These are phyloP conservation scores for Thelonectria rubi DNA, from an alignment of 2,329 filamentous ascomycete species.

Conservation along the genomic window DNA sequence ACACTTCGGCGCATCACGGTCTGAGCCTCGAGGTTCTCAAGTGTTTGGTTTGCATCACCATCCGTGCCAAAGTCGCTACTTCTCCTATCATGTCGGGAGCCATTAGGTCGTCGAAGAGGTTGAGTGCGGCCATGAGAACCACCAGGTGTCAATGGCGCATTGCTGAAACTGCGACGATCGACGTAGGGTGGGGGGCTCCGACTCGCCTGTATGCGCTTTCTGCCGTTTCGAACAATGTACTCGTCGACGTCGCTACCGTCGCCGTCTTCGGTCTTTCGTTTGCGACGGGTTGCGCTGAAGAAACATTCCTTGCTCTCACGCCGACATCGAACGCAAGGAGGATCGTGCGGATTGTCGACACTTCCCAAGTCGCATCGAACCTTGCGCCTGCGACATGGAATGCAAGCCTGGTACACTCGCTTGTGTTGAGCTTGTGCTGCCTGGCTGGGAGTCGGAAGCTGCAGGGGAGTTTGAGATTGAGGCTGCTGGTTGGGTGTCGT, in stretches of 20 bases:
- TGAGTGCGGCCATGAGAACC: constrained; percentile 72
- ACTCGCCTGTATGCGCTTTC: constrained; percentile 69
- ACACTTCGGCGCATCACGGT: constrained; percentile 75
- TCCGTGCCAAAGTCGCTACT: constrained; percentile 51
- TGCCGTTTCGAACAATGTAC: constrained; percentile 76
- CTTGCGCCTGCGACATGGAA: constrained; percentile 69
- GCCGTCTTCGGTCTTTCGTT: constrained; percentile 79
- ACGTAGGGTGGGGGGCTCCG: constrained; percentile 55
- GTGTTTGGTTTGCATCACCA: constrained; percentile 67
- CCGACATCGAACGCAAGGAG: constrained; percentile 91
- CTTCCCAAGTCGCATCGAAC: constrained; percentile 72
- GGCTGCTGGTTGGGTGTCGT: constrained; percentile 29
- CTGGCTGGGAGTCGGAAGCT: constrained; percentile 29
- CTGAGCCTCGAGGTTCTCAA: constrained; percentile 72
- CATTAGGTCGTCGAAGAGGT: constrained; percentile 70
- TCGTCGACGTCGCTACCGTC: constrained; percentile 65
- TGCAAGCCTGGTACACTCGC: constrained; percentile 71
- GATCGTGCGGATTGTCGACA: constrained; percentile 93
- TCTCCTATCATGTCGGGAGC: constrained; percentile 45
- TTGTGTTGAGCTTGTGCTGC: constrained; percentile 58
- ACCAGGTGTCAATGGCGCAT: constrained; percentile 69
- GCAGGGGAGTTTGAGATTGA: constrained; percentile 34
- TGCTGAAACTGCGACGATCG: constrained; percentile 59
- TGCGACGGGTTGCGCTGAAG: constrained; percentile 93
- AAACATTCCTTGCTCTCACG: constrained; percentile 97